A percentile compares a stretch with the other conserved stretches of the same genome.
These are phyloP conservation scores for Penicillium malachiteum DNA, from an alignment of 495 filamentous ascomycete species.

Conservation along the genomic window DNA sequence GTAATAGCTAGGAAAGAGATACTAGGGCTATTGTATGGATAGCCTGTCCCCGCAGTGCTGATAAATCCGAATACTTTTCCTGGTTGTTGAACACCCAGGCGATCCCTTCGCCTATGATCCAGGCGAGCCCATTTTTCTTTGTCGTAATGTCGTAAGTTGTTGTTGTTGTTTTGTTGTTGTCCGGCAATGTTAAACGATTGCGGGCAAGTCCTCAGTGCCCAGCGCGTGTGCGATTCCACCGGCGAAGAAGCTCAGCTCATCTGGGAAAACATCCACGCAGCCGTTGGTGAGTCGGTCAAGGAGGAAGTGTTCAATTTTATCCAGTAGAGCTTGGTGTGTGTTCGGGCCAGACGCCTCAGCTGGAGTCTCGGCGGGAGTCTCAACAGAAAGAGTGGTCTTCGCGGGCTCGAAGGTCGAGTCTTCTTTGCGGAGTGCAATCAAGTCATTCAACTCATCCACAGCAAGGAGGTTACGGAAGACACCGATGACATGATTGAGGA, in stretches of 20 bases:
- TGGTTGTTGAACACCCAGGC: slow-evolving; percentile 12
- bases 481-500: slow-evolving; percentile 43
- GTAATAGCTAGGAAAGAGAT: slow-evolving; percentile 13
- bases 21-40: background rate
- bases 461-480: slow-evolving; percentile 41
- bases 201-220: slow-evolving; percentile 28
- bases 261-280: slow-evolving; percentile 31
- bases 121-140: slow-evolving; percentile 14
- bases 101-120: slow-evolving; percentile 8
- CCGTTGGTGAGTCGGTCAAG: slow-evolving; percentile 34
- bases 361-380: too few species aligned
- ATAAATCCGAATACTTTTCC: slow-evolving; percentile 20
- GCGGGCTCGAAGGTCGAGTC: slow-evolving; percentile 8
- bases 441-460: slow-evolving; percentile 38
- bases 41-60: slow-evolving; percentile 2
- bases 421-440: slow-evolving; percentile 30
- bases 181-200: slow-evolving; percentile 5
- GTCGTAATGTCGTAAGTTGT: slow-evolving; percentile 11
- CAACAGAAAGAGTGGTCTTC: background rate
- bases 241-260: slow-evolving; percentile 47
- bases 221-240: slow-evolving; percentile 41
- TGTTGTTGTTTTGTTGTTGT: slow-evolving; percentile 1
- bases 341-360: background rate
- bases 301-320: slow-evolving; percentile 39
- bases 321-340: slow-evolving; percentile 17